These are phyloP conservation scores for Lentithecium fluviatile DNA, from an alignment of 495 filamentous ascomycete species.

Conservation along the genomic window DNA sequence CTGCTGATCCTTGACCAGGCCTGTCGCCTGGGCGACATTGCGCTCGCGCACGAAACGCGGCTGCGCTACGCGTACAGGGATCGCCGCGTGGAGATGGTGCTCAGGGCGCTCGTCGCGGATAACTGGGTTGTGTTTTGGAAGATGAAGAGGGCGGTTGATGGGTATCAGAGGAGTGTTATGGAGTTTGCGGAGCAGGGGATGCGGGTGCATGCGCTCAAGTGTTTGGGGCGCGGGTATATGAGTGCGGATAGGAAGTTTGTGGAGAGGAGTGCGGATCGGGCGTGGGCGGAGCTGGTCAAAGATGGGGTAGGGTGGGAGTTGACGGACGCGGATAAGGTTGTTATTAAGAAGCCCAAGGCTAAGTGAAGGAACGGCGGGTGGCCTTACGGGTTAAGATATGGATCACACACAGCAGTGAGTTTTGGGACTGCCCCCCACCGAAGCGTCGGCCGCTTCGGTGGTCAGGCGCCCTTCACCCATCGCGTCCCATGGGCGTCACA, in stretches of 20 bases:
- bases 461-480: too few species aligned
- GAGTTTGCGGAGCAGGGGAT: slow-evolving; percentile 73
- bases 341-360: slow-evolving; percentile 63
- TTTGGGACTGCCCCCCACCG: too few species aligned
- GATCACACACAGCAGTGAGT: background rate
- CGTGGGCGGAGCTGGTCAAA: slow-evolving; percentile 66
- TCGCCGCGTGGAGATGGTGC: slow-evolving; percentile 60
- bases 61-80: slow-evolving; percentile 58
- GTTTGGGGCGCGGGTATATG: slow-evolving; percentile 79
- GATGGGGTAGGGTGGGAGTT: slow-evolving; percentile 80
- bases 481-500: too few species aligned
- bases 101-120: slow-evolving; percentile 71
- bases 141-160: slow-evolving; percentile 68
- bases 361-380: slow-evolving; percentile 34
- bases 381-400: background rate
- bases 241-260: slow-evolving; percentile 64
- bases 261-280: slow-evolving; percentile 57
- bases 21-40: slow-evolving; percentile 75
- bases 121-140: slow-evolving; percentile 80
- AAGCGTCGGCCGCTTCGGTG: too few species aligned
- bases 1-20: slow-evolving; percentile 87
- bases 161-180: slow-evolving; percentile 71
- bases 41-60: slow-evolving; percentile 65
- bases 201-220: slow-evolving; percentile 71
- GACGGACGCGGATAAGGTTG: slow-evolving; percentile 58